Conservation (phyloP, 345 rosid species). For the Carallia pectinifolia region DNA sequence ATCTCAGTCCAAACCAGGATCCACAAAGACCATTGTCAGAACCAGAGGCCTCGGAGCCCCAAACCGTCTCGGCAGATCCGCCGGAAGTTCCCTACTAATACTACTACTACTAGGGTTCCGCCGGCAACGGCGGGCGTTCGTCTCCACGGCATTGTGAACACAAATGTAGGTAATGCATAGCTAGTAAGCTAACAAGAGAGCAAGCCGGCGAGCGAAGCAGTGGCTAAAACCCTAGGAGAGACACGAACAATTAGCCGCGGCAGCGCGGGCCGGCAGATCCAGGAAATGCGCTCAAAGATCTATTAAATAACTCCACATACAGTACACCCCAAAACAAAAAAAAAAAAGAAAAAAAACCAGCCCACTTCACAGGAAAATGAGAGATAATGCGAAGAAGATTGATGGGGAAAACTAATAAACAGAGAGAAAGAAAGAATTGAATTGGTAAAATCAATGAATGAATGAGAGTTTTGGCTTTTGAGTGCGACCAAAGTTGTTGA, state of each 20-base stretch:
- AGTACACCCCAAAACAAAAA: no score
- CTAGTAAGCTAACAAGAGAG: background rate
- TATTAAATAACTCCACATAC: constrained; percentile 18
- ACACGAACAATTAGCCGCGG: constrained; percentile 5
- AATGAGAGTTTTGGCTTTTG: no score
- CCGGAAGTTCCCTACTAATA: background rate
- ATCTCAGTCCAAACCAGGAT: constrained; percentile 27
- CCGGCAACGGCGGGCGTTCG: constrained; percentile 3
- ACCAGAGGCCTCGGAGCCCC: constrained; percentile 21
- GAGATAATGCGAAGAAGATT: no score
- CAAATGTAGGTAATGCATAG: constrained; percentile 18
- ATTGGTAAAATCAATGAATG: no score
- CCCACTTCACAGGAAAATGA: no score
- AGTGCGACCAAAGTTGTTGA: no score
- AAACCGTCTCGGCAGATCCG: constrained; percentile 20
- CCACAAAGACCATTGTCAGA: constrained; percentile 50
- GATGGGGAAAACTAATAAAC: no score
- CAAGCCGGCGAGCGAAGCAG: background rate
- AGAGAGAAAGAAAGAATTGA: no score
- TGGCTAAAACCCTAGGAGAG: constrained; percentile 51
- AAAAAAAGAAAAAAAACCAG: no score
- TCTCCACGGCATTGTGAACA: constrained; percentile 33
- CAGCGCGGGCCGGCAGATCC: constrained; percentile 49
- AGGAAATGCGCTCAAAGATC: constrained; percentile 46
- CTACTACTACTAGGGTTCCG: constrained; percentile 13